phyloP scores from a whole-genome alignment of 257 asterid genomes.

The Thymus quinquecostatus region DNA sequence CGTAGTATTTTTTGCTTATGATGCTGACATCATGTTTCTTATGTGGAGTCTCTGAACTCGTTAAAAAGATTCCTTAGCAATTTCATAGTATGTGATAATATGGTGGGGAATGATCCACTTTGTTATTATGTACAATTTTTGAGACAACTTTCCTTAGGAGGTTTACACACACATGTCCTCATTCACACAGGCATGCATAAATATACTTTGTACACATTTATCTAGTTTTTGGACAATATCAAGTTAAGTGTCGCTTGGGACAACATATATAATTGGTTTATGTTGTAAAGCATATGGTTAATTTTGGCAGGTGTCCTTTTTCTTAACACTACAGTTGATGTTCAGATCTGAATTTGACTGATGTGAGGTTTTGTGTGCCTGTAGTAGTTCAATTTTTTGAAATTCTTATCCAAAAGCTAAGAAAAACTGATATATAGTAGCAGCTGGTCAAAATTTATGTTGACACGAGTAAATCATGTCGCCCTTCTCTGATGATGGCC shows the following conservation, averaged over 20 bases:
- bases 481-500: neutral
- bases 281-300: neutral
- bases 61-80: neutral
- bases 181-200: too few relatives aligned
- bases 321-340: constrained; percentile 3
- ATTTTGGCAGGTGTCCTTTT: neutral
- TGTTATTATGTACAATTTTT: neutral
- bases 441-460: neutral
- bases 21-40: neutral
- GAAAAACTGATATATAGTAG: neutral
- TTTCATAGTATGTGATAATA: neutral
- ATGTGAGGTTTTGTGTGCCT: constrained; percentile 1
- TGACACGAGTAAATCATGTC: neutral
- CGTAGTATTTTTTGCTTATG: neutral
- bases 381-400: neutral
- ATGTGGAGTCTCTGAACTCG: neutral
- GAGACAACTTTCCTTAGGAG: neutral
- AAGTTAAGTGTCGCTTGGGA: neutral
- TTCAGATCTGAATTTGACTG: neutral
- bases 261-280: neutral
- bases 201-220: neutral
- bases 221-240: neutral
- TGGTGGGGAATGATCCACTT: neutral
- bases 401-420: constrained; percentile 6
- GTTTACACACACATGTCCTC: neutral